Evolutionary conservation across 352 stramenopile species (phyloP), one percentile per base, ranked within the genome.

Genomic region (Thalassiosira mediterranea): DNA sequence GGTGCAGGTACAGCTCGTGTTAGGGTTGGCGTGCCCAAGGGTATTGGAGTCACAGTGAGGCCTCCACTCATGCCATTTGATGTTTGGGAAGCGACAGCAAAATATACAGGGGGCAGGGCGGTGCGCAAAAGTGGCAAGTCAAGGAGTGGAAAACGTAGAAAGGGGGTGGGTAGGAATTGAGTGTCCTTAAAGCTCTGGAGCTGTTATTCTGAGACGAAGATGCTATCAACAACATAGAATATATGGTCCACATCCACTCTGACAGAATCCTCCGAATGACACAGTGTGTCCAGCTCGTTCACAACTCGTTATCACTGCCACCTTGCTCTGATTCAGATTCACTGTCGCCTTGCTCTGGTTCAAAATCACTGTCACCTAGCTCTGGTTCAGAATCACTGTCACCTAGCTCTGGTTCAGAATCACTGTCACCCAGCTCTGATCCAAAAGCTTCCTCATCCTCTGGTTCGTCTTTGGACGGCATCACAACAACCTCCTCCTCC

Each of bases 61-160:
- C 85, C 84, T 44, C 85, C 87, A 17, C 62, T 93, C 11, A 93
- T 93, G 88, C 88, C 88, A 23, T 91, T 90, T 73, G 88, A 93
- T 79, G 79, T 93, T 1, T 90, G 85, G 84, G 79, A 91, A 26
- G 74, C 81, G 32, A 87, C 86, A 25, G 72, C 85, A 17, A 89
- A 82, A 64, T 93, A 91, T 64, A 93, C 88, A 42, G 88, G 88
- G 34, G 69, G 73, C 28, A 76, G 79, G 62, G 76, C 86, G 8
- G 77, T 91, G 1, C 72, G 86, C 61, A 92, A 89, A 47, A 73
- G 52, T 47, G 57, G 52, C 15, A 91, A 86, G 68, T 81, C 68
- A 15, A 88, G 81, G 29, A 86, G 64, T 75, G 87, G 87, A 37
- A 90, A 89, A 48, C 52, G 72, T 42, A 64, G 82, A 66, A 85